Percentiles rank a stretch among this genome's conserved stretches.
Conservation (phyloP, 257 asterid species). For the Solanum chiquidenum region DNA sequence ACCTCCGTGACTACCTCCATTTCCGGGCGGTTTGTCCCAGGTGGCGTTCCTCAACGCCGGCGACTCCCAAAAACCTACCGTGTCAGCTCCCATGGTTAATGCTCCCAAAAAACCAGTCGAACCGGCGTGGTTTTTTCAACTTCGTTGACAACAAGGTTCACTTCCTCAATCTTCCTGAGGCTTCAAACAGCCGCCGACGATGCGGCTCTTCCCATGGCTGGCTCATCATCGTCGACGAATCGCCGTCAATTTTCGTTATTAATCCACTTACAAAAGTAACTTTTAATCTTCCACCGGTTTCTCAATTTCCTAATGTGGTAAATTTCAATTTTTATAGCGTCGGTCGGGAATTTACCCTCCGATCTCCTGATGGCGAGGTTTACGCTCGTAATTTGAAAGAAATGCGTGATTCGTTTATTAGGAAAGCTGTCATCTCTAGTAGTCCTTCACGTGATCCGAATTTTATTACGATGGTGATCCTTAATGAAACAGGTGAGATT, state of each 20-base stretch:
- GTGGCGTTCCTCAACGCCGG: conserved; percentile 47
- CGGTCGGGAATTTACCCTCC: conserved; percentile 55
- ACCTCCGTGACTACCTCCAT: conserved; percentile 50
- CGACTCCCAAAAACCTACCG: conserved; percentile 41
- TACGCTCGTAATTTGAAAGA: conserved; percentile 26
- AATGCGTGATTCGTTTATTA: conserved; percentile 62
- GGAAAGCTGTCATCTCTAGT: conserved; percentile 53
- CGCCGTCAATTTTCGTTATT: conserved; percentile 50
- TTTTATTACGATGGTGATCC: conserved; percentile 46
- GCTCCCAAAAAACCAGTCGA: conserved; percentile 45
- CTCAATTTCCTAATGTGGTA: conserved; percentile 49
- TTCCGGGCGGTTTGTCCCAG: conserved; percentile 54
- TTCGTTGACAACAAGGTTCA: conserved; percentile 25
- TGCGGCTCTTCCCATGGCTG: conserved; percentile 81
- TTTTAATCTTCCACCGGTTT: conserved; percentile 50
- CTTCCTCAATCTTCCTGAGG: conserved; percentile 52
- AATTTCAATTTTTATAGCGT: conserved; percentile 37
- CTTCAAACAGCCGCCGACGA: conserved; percentile 45
- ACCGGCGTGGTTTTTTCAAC: conserved; percentile 43
- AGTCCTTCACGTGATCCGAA: conserved; percentile 20
- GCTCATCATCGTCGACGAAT: conserved; percentile 56
- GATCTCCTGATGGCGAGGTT: conserved; percentile 19
- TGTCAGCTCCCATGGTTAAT: conserved; percentile 83
- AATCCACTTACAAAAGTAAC: conserved; percentile 62
- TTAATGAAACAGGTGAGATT: conserved; percentile 32